phyloP scores from a whole-genome alignment of 192 early-diverging fungal species.

The Coemansia furcata region DNA sequence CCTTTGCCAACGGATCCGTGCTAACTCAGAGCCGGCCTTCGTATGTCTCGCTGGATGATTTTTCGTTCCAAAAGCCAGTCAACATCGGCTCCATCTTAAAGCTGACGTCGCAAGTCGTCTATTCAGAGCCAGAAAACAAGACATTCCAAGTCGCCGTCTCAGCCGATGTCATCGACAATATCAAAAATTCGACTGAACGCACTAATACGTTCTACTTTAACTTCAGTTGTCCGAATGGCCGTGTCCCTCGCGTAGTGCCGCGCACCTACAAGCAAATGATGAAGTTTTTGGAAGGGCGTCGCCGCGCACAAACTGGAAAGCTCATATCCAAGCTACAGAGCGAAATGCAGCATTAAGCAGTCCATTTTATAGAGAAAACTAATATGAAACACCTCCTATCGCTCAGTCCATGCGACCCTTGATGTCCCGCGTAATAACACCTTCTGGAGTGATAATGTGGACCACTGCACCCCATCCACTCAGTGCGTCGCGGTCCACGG shows the following conservation, averaged over 20 bases:
- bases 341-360: constrained; percentile 32
- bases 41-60: constrained; percentile 69
- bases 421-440: constrained; percentile 83
- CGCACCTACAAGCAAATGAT: constrained; percentile 81
- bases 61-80: constrained; percentile 82
- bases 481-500: constrained; percentile 91
- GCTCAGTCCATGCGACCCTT: constrained; percentile 66
- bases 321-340: constrained; percentile 48
- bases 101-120: constrained; percentile 75
- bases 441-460: constrained; percentile 85
- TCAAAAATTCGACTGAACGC: constrained; percentile 58
- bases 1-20: constrained; percentile 71
- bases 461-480: constrained; percentile 98
- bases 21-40: constrained; percentile 61
- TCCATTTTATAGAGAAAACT: neutral
- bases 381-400: neutral
- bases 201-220: constrained; percentile 91
- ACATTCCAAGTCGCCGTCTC: constrained; percentile 65
- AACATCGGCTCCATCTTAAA: constrained; percentile 75
- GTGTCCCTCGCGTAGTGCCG: constrained; percentile 67
- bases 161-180: constrained; percentile 76
- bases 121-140: constrained; percentile 59
- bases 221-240: constrained; percentile 54
- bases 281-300: constrained; percentile 73
- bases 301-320: constrained; percentile 55